Conservation (phyloP, 2,329 filamentous ascomycete genomes). For the Calonectria montana region DNA sequence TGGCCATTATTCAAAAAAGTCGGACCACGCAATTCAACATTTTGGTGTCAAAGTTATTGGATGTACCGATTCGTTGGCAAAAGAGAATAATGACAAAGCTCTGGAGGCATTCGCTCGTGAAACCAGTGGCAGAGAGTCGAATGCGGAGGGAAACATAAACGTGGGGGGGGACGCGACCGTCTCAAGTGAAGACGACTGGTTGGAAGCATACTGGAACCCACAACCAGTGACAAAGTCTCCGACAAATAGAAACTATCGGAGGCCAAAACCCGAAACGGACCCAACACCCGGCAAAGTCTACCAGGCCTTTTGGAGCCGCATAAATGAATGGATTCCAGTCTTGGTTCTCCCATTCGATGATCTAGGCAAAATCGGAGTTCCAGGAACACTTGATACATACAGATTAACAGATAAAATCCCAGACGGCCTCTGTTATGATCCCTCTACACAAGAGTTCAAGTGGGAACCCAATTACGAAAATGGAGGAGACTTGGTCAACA, state of each 20-base stretch:
- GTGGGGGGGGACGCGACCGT: too few relatives aligned
- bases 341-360: neutral
- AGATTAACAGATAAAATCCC: neutral
- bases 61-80: neutral
- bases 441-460: neutral
- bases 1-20: fast-evolving
- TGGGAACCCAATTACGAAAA: neutral
- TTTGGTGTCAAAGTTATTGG: conserved; percentile 18
- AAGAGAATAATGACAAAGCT: neutral
- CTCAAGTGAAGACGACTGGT: too few relatives aligned
- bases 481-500: fast-evolving
- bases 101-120: neutral
- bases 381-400: neutral
- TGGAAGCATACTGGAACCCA: too few relatives aligned
- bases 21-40: neutral
- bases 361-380: neutral
- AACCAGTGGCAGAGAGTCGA: too few relatives aligned
- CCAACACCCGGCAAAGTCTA: conserved; percentile 21
- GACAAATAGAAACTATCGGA: too few relatives aligned
- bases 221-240: too few relatives aligned
- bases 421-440: neutral
- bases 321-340: neutral
- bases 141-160: too few relatives aligned
- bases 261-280: too few relatives aligned
- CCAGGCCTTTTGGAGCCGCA: neutral